Conservation (phyloP, 1,284 basidiomycete genomes). For the Microbotryum violaceum region DNA sequence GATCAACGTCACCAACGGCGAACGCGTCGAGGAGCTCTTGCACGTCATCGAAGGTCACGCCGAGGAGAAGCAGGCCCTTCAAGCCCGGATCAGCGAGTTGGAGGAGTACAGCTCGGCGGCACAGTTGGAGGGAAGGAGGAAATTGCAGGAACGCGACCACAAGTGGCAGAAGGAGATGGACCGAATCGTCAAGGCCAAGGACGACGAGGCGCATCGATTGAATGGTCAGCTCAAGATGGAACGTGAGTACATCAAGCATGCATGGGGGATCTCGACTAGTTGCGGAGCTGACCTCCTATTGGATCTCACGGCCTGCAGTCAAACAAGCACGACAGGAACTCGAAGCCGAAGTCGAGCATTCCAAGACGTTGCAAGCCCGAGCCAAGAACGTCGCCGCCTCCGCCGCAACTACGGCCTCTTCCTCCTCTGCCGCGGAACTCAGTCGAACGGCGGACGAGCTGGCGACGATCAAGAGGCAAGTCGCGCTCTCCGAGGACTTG, state of each 20-base stretch:
- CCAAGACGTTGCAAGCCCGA: conserved; percentile 24
- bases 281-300: neutral
- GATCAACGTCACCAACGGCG: neutral
- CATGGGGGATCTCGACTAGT: no score
- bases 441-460: neutral
- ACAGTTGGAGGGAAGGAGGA: neutral
- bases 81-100: conserved; percentile 12
- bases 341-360: conserved; percentile 22
- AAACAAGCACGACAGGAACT: conserved; percentile 10
- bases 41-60: conserved; percentile 6
- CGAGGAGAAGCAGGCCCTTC: conserved; percentile 9
- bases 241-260: conserved; percentile 3
- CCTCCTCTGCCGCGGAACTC: conserved; percentile 3
- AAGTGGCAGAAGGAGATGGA: conserved; percentile 7
- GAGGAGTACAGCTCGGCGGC: conserved; percentile 9
- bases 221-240: conserved; percentile 4
- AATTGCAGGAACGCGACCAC: conserved; percentile 2
- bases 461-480: conserved; percentile 7
- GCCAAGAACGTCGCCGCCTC: conserved; percentile 9
- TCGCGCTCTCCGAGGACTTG: conserved; percentile 25
- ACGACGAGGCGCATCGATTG: conserved; percentile 5
- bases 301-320: neutral
- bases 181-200: conserved; percentile 6
- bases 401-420: neutral
- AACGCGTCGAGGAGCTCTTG: neutral